These are phyloP conservation scores for Pleurotus tuber-regium DNA, from an alignment of 768 basidiomycete species.

Conservation along the genomic window DNA sequence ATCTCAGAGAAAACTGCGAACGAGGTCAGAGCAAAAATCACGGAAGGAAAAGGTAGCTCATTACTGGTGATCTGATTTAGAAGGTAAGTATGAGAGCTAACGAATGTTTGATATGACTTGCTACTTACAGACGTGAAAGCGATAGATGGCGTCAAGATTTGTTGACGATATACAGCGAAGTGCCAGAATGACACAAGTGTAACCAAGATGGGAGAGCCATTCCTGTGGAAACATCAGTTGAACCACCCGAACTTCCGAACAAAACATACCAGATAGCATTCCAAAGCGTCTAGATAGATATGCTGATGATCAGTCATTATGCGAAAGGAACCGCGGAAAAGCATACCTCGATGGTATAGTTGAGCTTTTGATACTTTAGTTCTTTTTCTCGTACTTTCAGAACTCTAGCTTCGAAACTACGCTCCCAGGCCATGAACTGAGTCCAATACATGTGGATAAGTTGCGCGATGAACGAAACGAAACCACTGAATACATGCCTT, in stretches of 20 bases:
- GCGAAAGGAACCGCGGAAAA: too few species aligned
- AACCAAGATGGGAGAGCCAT: slow-evolving; percentile 52
- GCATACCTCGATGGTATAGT: slow-evolving; percentile 79
- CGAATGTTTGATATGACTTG: background rate
- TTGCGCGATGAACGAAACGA: too few species aligned
- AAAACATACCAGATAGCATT: slow-evolving; percentile 43
- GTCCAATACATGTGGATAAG: too few species aligned
- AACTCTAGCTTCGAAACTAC: slow-evolving; percentile 79
- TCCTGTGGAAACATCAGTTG: slow-evolving; percentile 15
- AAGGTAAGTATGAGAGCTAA: background rate
- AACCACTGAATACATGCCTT: slow-evolving; percentile 50
- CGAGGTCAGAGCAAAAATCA: background rate
- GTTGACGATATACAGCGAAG: slow-evolving; percentile 67
- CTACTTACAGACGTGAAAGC: slow-evolving; percentile 23
- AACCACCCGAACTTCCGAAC: background rate
- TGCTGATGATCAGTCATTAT: too few species aligned
- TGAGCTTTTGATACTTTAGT: slow-evolving; percentile 79
- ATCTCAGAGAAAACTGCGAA: slow-evolving; percentile 77
- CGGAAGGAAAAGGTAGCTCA: background rate
- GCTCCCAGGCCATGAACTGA: slow-evolving; percentile 93
- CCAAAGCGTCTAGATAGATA: slow-evolving; percentile 35
- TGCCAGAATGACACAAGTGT: slow-evolving; percentile 66
- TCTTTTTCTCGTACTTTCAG: slow-evolving; percentile 76
- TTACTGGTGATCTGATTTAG: background rate
- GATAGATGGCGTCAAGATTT: slow-evolving; percentile 75